A percentile compares a stretch with the other conserved stretches of the same genome.
Conservation (phyloP, 2,329 filamentous ascomycete species). For the Penicillium occitanis region DNA sequence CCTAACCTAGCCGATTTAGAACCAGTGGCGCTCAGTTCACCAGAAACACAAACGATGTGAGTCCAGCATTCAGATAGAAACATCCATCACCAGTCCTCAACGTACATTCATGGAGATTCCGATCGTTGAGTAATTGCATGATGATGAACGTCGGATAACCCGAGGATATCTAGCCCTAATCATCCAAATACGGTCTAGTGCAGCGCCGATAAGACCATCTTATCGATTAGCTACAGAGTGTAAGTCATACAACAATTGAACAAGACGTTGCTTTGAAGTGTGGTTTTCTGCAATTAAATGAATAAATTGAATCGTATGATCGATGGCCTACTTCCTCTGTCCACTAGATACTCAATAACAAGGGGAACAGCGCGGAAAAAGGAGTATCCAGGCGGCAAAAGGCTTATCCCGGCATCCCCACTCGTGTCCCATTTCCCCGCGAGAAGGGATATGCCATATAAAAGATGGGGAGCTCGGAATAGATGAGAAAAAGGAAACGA, state of each 20-base stretch:
- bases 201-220: not conserved
- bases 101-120: not conserved
- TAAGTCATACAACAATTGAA: not conserved
- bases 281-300: not conserved
- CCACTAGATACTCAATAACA: not conserved
- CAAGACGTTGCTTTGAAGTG: not conserved
- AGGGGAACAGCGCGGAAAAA: not conserved
- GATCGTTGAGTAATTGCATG: not conserved
- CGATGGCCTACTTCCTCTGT: not conserved
- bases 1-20: not conserved
- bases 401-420: conserved; percentile 18
- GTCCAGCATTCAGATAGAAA: not conserved
- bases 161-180: not conserved
- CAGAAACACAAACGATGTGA: not conserved
- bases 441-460: conserved; percentile 4
- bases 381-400: conserved; percentile 16
- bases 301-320: not conserved
- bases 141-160: not conserved
- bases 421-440: conserved; percentile 5
- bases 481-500: not conserved
- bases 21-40: not conserved
- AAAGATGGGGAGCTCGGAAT: conserved; percentile 3
- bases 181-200: not conserved
- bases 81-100: too few relatives aligned
- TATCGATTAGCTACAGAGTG: conserved; percentile 1